Percentiles rank a stretch among this genome's conserved stretches.
These are phyloP conservation scores for Tuber magnatum DNA, from an alignment of 495 filamentous ascomycete species.

Conservation along the genomic window DNA sequence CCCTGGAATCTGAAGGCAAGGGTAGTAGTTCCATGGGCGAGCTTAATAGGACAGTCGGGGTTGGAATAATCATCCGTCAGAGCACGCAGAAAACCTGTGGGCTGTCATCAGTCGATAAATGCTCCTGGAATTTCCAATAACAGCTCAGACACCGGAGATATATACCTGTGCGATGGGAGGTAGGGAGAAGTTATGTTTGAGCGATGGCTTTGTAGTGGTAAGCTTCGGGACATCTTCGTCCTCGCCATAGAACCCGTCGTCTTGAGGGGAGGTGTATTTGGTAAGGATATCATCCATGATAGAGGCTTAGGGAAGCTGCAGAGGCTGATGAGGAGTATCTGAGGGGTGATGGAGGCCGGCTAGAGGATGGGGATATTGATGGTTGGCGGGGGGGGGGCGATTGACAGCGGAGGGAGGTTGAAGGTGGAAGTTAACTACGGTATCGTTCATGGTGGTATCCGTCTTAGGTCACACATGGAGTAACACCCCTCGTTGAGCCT, in stretches of 20 bases:
- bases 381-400: constrained; percentile 6
- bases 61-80: constrained; percentile 96
- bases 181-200: constrained; percentile 85
- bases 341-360: constrained; percentile 15
- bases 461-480: neutral
- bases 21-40: constrained; percentile 98
- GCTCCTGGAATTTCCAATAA: neutral
- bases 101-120: constrained; percentile 11
- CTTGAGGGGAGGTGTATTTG: constrained; percentile 64
- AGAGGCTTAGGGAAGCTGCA: constrained; percentile 14
- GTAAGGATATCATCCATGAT: constrained; percentile 90
- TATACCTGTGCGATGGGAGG: constrained; percentile 87
- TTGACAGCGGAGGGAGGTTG: constrained; percentile 8
- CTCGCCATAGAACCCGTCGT: constrained; percentile 52
- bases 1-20: constrained; percentile 95
- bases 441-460: neutral
- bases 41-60: constrained; percentile 94
- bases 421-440: constrained; percentile 6
- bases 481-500: neutral
- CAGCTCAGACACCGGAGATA: constrained; percentile 16
- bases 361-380: neutral
- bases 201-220: constrained; percentile 55
- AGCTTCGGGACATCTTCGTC: constrained; percentile 52
- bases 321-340: constrained; percentile 2
- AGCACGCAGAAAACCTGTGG: constrained; percentile 80